These are phyloP conservation scores for Calonectria pseudoturangicola DNA, from an alignment of 2,329 filamentous ascomycete species.

Conservation along the genomic window DNA sequence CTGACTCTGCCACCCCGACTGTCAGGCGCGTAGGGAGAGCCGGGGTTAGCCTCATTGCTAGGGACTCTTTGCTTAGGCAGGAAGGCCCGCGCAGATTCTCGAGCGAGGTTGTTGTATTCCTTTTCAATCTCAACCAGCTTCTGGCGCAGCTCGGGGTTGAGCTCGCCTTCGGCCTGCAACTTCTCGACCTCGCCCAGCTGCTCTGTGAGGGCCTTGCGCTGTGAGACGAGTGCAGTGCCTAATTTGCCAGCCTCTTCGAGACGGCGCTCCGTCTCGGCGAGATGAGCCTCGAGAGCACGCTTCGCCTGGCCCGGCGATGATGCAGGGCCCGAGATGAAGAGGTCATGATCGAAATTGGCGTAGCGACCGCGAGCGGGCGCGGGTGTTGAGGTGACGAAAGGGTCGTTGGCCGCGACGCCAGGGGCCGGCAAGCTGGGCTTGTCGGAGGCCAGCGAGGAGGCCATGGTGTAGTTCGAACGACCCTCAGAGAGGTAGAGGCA, in stretches of 20 bases:
- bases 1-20: slow-evolving; percentile 72
- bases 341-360: slow-evolving; percentile 87
- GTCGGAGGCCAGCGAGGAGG: slow-evolving; percentile 65
- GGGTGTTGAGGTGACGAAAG: slow-evolving; percentile 72
- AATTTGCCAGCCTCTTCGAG: slow-evolving; percentile 94
- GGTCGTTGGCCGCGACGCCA: slow-evolving; percentile 67
- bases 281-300: slow-evolving; percentile 90
- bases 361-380: slow-evolving; percentile 78
- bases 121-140: slow-evolving; percentile 91
- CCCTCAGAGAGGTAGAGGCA: slow-evolving; percentile 50
- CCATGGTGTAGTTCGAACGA: slow-evolving; percentile 60
- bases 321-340: slow-evolving; percentile 85
- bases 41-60: slow-evolving; percentile 76
- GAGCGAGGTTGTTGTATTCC: slow-evolving; percentile 95
- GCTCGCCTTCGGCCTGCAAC: slow-evolving; percentile 83
- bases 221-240: slow-evolving; percentile 89
- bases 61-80: slow-evolving; percentile 88
- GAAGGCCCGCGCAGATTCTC: slow-evolving; percentile 92
- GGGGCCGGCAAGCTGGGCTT: slow-evolving; percentile 64
- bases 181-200: slow-evolving; percentile 90
- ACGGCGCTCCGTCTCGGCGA: slow-evolving; percentile 92
- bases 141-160: slow-evolving; percentile 87
- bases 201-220: slow-evolving; percentile 88
- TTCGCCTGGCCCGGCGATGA: slow-evolving; percentile 91
- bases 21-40: slow-evolving; percentile 73